Conservation (phyloP, 495 filamentous ascomycete genomes). For the Trichoderma reesei region DNA sequence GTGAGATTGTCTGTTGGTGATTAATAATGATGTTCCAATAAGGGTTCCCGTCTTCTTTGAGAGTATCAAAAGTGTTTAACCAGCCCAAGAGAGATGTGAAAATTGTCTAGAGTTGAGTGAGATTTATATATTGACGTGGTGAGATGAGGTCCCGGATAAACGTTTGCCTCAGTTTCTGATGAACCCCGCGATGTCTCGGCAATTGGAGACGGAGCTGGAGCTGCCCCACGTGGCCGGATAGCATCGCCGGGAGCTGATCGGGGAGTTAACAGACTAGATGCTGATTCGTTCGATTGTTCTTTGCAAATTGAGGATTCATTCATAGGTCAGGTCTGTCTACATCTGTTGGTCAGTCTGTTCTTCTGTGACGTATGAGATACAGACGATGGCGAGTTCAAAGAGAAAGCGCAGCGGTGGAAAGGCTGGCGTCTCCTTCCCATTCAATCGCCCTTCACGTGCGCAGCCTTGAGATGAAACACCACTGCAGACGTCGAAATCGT, state of each 20-base stretch:
- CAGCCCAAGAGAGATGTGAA: background rate
- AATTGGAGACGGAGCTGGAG: slow-evolving; percentile 7
- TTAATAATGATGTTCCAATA: background rate
- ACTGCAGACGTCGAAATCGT: no score
- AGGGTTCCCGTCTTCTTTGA: no score
- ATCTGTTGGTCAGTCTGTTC: no score
- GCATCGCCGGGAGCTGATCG: background rate
- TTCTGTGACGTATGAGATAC: no score
- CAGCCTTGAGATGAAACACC: no score
- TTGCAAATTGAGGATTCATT: no score
- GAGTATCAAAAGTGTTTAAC: background rate
- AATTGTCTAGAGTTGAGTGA: background rate
- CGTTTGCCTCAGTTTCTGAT: background rate
- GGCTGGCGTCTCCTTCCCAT: no score
- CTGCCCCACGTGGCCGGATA: background rate
- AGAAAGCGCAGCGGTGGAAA: no score
- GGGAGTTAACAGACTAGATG: background rate
- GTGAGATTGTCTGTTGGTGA: background rate
- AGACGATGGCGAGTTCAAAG: no score
- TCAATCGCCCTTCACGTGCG: no score
- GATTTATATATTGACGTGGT: background rate
- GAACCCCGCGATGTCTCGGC: slow-evolving; percentile 3
- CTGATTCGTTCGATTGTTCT: no score
- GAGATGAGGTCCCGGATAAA: background rate
- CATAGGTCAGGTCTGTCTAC: no score